These are phyloP conservation scores for Chionographis japonica DNA, from an alignment of 106 monocot species.

Conservation along the genomic window DNA sequence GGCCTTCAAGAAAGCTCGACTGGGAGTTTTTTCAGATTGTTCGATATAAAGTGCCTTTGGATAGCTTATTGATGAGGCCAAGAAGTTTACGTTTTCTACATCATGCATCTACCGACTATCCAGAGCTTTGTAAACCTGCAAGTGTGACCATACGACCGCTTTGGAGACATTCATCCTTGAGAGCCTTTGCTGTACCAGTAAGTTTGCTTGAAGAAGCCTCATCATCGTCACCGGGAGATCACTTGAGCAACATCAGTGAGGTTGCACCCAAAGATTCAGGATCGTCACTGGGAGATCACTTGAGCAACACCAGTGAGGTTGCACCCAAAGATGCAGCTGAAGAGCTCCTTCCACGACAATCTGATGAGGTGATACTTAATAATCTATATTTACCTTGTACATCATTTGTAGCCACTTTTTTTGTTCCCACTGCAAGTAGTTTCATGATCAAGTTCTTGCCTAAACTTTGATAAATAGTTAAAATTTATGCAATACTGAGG, in stretches of 20 bases:
- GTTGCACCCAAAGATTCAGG: constrained; percentile 18
- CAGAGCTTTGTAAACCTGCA: constrained; percentile 1
- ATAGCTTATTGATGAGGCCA: constrained; percentile 2
- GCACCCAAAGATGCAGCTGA: constrained; percentile 25
- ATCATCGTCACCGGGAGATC: constrained; percentile 9
- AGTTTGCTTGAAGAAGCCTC: constrained; percentile 36
- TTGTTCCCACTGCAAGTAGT: not conserved
- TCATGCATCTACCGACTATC: constrained; percentile 6
- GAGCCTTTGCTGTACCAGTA: constrained; percentile 18
- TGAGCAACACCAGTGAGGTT: constrained; percentile 8
- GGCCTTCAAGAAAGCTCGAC: constrained; percentile 15
- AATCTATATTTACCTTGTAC: not conserved
- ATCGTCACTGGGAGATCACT: constrained; percentile 11
- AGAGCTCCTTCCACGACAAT: constrained; percentile 13
- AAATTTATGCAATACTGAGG: too few species aligned
- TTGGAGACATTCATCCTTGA: constrained; percentile 21
- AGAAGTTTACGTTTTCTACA: constrained; percentile 8
- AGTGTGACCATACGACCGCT: constrained; percentile 9
- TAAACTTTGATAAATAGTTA: not conserved
- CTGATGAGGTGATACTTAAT: constrained; percentile 41
- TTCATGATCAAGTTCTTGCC: not conserved
- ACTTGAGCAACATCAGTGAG: constrained; percentile 13
- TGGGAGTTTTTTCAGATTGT: constrained; percentile 3
- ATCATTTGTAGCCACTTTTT: not conserved
- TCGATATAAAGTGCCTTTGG: not conserved